These are phyloP conservation scores for Citrus unshiu DNA, from an alignment of 345 rosid species.

Conservation along the genomic window DNA sequence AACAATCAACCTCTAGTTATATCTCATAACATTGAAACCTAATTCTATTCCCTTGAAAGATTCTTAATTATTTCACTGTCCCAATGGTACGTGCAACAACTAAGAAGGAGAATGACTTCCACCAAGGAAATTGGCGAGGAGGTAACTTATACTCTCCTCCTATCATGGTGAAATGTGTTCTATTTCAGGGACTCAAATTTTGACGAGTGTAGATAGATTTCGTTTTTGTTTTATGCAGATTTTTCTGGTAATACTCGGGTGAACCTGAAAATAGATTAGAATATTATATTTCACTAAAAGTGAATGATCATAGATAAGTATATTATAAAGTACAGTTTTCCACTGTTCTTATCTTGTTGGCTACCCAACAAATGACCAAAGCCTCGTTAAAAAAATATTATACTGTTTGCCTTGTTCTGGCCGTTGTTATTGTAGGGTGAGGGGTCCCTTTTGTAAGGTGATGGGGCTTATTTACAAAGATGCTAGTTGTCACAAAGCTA, in stretches of 20 bases:
- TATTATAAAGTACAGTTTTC: not conserved
- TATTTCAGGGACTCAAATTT: not conserved
- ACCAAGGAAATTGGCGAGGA: not conserved
- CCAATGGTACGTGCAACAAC: not conserved
- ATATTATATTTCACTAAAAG: no score
- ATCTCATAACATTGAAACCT: not conserved
- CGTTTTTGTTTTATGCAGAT: not conserved
- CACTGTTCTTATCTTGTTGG: not conserved
- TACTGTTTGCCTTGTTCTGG: not conserved
- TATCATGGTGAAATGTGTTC: not conserved
- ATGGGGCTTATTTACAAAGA: not conserved
- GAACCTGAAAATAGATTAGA: no score
- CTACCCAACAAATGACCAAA: not conserved
- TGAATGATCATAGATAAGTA: not conserved
- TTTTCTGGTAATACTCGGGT: not conserved
- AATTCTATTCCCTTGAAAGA: not conserved
- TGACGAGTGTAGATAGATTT: not conserved
- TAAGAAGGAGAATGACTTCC: not conserved
- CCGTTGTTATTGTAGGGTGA: not conserved
- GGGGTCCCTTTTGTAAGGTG: not conserved
- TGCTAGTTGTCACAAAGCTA: conserved; percentile 8
- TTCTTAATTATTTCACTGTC: not conserved
- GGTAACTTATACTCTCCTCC: not conserved
- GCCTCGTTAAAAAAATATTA: conserved; percentile 3
- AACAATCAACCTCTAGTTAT: not conserved